Percentiles rank a stretch among this genome's conserved stretches.
Evolutionary conservation across 768 basidiomycete genomes (phyloP).

Genomic region (Tricholoma terreum): DNA sequence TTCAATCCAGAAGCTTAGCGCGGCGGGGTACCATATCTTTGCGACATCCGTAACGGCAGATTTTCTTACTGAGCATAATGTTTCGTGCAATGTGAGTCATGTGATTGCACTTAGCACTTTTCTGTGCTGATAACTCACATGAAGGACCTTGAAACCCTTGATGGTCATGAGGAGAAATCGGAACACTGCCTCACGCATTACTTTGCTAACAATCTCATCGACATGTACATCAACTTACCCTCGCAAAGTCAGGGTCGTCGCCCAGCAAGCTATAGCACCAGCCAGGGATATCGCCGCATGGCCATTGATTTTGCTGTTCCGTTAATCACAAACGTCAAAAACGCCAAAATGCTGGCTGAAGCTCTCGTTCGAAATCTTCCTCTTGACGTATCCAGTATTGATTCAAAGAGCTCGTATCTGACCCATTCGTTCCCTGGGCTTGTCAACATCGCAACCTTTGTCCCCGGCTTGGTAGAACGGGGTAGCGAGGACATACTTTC

Average conservation of each 20-base stretch:
- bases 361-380: slow-evolving; percentile 88
- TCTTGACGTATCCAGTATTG: slow-evolving; percentile 84
- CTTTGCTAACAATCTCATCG: slow-evolving; percentile 93
- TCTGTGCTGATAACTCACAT: background rate
- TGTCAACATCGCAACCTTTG: slow-evolving; percentile 84
- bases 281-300: slow-evolving; percentile 98
- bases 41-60: slow-evolving; percentile 97
- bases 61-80: slow-evolving; percentile 94
- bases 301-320: slow-evolving; percentile 98
- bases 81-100: slow-evolving; percentile 86
- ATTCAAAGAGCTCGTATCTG: slow-evolving; percentile 91
- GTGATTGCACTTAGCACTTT: background rate
- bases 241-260: slow-evolving; percentile 97
- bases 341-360: slow-evolving; percentile 93
- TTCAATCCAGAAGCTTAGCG: slow-evolving; percentile 90
- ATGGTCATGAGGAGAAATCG: slow-evolving; percentile 79
- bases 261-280: slow-evolving; percentile 94
- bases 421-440: slow-evolving; percentile 91
- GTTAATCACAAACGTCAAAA: slow-evolving; percentile 97
- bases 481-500: slow-evolving; percentile 58
- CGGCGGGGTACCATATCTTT: slow-evolving; percentile 93
- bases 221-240: slow-evolving; percentile 99
- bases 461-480: slow-evolving; percentile 61
- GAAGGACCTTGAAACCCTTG: slow-evolving; percentile 87
- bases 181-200: slow-evolving; percentile 98